Conservation (phyloP, 2,329 filamentous ascomycete species). For the Fusarium udum region DNA sequence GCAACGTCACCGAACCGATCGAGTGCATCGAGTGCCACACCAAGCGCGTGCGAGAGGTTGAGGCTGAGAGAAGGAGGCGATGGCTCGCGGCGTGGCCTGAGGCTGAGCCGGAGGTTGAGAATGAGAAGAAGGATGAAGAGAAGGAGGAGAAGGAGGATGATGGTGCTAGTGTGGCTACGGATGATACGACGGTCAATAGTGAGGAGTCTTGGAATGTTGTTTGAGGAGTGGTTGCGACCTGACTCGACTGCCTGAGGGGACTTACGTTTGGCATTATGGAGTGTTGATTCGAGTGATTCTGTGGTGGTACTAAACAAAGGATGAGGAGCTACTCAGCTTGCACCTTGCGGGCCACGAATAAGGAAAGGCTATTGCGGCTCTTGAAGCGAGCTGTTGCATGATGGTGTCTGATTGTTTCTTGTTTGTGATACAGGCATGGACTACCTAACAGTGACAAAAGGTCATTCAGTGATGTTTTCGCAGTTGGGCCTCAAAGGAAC, state of each 20-base stretch:
- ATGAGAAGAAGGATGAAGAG: not conserved
- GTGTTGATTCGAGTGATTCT: too few relatives aligned
- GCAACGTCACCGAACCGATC: not conserved
- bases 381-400: not conserved
- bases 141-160: not conserved
- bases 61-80: not conserved
- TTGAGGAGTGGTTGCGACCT: not conserved
- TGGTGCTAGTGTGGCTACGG: not conserved
- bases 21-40: not conserved
- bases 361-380: not conserved
- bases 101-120: not conserved
- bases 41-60: not conserved
- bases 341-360: not conserved
- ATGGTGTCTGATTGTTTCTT: not conserved
- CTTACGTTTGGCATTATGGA: not conserved
- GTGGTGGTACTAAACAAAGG: too few relatives aligned
- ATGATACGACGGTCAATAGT: not conserved
- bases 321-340: not conserved
- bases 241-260: too few relatives aligned
- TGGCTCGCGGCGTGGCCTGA: slow-evolving; percentile 1
- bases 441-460: not conserved
- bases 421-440: accelerated
- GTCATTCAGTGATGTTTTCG: not conserved
- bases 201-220: not conserved
- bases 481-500: accelerated